Evolutionary conservation across 139 green algal species (phyloP).

Genomic region (Closterium sp.): DNA sequence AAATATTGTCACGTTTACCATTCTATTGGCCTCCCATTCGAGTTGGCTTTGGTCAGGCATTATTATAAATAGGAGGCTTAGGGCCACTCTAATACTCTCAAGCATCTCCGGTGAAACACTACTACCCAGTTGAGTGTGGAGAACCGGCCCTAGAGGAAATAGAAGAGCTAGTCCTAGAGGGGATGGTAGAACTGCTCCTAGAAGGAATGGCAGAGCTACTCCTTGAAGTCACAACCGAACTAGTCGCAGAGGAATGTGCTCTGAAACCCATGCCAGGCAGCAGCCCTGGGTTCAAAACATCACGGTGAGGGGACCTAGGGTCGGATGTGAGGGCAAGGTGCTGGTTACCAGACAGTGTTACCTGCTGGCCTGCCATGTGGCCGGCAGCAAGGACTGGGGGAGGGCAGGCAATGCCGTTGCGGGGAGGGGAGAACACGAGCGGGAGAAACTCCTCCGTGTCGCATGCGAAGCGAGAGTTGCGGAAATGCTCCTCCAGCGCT

Average conservation of each 20-base stretch:
- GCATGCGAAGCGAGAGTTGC: conserved; percentile 57
- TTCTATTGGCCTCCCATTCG: too few relatives aligned
- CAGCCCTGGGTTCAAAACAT: not conserved
- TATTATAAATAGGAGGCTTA: too few relatives aligned
- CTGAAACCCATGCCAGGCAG: not conserved
- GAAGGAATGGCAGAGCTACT: not conserved
- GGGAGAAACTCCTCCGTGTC: conserved; percentile 55
- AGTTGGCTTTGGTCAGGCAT: too few relatives aligned
- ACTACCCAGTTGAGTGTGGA: not conserved
- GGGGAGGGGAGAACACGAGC: conserved; percentile 42
- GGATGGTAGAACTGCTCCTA: not conserved
- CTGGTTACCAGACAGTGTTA: not conserved
- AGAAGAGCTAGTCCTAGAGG: not conserved
- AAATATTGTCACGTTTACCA: too few relatives aligned
- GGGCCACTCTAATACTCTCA: too few relatives aligned
- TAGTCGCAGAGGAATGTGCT: not conserved
- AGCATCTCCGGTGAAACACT: not conserved
- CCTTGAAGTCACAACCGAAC: not conserved
- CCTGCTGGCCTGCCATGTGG: conserved; percentile 26
- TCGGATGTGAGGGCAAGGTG: not conserved
- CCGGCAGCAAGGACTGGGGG: conserved; percentile 35
- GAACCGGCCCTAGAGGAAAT: not conserved
- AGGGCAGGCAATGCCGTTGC: conserved; percentile 33
- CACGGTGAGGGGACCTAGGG: not conserved
- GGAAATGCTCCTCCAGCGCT: conserved; percentile 57